Percentiles rank a stretch among this genome's conserved stretches.
Conservation (phyloP, 1,139 yeast genomes). For the Suhomyces choctaworum region DNA sequence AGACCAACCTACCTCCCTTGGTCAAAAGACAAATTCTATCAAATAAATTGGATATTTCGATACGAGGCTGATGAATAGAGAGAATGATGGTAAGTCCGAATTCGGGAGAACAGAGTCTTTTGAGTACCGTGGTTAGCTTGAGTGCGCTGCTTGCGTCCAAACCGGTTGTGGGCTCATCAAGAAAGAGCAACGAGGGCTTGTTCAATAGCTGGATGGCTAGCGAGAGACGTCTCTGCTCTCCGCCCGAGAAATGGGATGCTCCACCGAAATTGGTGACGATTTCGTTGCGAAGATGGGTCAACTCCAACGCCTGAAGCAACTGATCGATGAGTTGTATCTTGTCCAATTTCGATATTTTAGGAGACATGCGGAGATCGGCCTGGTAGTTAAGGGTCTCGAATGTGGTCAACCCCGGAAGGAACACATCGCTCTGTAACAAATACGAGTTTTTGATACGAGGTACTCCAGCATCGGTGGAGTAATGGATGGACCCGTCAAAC, state of each 20-base stretch:
- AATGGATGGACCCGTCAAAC: constrained; percentile 51
- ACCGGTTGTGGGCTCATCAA: constrained; percentile 32
- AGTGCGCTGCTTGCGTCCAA: constrained; percentile 26
- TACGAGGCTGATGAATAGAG: constrained; percentile 28
- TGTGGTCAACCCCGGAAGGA: constrained; percentile 26
- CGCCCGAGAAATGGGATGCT: constrained; percentile 21
- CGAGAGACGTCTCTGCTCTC: constrained; percentile 26
- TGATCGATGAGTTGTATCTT: constrained; percentile 17
- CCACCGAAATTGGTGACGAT: constrained; percentile 20
- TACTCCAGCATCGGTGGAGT: constrained; percentile 11
- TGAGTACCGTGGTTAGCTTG: constrained; percentile 21
- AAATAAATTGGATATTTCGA: constrained; percentile 23
- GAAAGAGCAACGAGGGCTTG: constrained; percentile 24
- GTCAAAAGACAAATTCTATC: constrained; percentile 26
- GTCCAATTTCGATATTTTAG: constrained; percentile 13
- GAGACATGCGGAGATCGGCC: constrained; percentile 24
- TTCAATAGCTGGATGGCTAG: constrained; percentile 26
- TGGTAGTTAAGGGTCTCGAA: constrained; percentile 23
- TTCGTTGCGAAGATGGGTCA: constrained; percentile 19
- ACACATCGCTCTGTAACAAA: constrained; percentile 24
- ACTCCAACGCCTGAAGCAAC: constrained; percentile 21
- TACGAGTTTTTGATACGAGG: constrained; percentile 22
- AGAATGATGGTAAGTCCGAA: constrained; percentile 26
- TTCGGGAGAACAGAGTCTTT: constrained; percentile 23
- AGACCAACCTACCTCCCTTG: constrained; percentile 26